phyloP scores from a whole-genome alignment of 768 basidiomycete genomes.

The Termitomyces sp. region DNA sequence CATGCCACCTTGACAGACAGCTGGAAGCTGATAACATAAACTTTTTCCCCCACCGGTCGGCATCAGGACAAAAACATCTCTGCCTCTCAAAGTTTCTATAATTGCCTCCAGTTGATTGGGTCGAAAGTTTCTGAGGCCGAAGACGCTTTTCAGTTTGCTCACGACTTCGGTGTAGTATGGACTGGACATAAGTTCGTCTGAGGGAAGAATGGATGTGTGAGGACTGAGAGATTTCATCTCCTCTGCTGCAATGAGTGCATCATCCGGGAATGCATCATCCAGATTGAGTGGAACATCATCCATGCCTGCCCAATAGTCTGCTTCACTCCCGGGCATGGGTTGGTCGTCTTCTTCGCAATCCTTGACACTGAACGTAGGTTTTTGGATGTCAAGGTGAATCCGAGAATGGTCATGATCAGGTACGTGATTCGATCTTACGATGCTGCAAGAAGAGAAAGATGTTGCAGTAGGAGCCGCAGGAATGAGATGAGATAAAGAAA shows the following conservation, averaged over 20 bases:
- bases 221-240: constrained; percentile 14
- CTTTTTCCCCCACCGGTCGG: constrained; percentile 95
- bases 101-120: constrained; percentile 86
- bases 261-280: constrained; percentile 20
- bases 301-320: constrained; percentile 41
- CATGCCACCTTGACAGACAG: constrained; percentile 65
- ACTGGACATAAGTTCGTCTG: constrained; percentile 9
- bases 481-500: background rate
- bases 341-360: constrained; percentile 15
- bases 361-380: background rate
- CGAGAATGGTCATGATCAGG: background rate
- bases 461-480: background rate
- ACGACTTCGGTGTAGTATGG: constrained; percentile 47
- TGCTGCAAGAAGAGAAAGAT: background rate
- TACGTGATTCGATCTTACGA: background rate
- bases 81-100: constrained; percentile 68
- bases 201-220: constrained; percentile 12
- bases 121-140: constrained; percentile 67
- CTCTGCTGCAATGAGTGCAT: constrained; percentile 12
- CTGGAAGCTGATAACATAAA: constrained; percentile 87
- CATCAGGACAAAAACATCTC: constrained; percentile 92
- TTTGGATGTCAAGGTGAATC: background rate
- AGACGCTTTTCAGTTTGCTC: constrained; percentile 49
- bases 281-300: constrained; percentile 34
- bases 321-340: constrained; percentile 34